A percentile compares a stretch with the other conserved stretches of the same genome.
These are phyloP conservation scores for Limtongia smithiae DNA, from an alignment of 805 yeast genomes.

Conservation along the genomic window DNA sequence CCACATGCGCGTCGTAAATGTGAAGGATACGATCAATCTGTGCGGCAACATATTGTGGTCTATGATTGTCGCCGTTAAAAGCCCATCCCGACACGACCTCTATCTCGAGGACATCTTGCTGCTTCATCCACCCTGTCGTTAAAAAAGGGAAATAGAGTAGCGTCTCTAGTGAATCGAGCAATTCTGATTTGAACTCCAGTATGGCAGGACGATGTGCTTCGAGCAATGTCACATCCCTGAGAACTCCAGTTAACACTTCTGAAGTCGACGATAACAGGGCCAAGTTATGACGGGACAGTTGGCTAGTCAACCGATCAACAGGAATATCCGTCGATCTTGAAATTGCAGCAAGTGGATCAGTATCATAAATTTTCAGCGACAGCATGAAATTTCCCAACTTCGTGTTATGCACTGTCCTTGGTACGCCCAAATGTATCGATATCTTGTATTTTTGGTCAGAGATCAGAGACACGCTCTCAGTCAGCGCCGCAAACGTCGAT, in stretches of 20 bases:
- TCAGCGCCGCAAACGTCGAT: conserved; percentile 4
- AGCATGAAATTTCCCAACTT: conserved; percentile 38
- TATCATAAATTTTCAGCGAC: conserved; percentile 26
- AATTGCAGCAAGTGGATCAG: conserved; percentile 15
- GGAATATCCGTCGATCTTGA: conserved; percentile 20
- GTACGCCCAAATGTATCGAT: conserved; percentile 33
- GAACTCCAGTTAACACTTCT: conserved; percentile 8
- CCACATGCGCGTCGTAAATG: conserved; percentile 29
- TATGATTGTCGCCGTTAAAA: not conserved
- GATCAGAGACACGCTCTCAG: conserved; percentile 4
- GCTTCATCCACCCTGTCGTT: conserved; percentile 31
- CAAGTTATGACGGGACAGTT: conserved; percentile 10
- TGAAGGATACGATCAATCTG: conserved; percentile 33
- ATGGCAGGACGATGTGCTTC: conserved; percentile 32
- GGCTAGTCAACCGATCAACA: conserved; percentile 10
- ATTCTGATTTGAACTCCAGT: conserved; percentile 34
- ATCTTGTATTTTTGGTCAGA: conserved; percentile 32
- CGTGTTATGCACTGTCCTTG: conserved; percentile 34
- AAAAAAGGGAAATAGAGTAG: conserved; percentile 35
- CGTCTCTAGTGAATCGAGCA: conserved; percentile 34
- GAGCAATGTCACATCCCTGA: conserved; percentile 8
- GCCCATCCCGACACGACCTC: conserved; percentile 30
- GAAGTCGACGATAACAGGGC: conserved; percentile 9
- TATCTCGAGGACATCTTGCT: conserved; percentile 31
- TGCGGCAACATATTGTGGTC: conserved; percentile 25